Evolutionary conservation across 371 early-diverging fungal genomes (phyloP).

Genomic region (Chytridiales sp.): DNA sequence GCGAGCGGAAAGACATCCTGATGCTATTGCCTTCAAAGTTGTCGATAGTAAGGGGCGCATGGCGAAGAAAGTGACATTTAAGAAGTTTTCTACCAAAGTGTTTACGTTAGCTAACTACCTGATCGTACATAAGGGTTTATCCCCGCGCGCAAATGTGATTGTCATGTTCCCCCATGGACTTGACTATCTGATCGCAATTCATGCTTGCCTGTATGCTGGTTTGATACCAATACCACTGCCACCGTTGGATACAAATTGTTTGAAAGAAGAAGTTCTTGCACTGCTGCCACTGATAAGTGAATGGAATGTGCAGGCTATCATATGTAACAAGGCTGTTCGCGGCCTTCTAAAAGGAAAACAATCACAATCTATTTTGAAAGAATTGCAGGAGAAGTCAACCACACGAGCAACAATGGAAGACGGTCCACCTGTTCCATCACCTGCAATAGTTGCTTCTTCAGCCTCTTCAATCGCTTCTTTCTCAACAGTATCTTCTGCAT

Average conservation of each 20-base stretch:
- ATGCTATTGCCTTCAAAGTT: slow-evolving; percentile 60
- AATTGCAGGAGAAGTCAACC: slow-evolving; percentile 6
- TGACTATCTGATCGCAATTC: slow-evolving; percentile 72
- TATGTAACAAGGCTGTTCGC: slow-evolving; percentile 66
- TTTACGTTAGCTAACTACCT: slow-evolving; percentile 65
- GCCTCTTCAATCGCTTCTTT: slow-evolving; percentile 1
- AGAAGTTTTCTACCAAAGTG: slow-evolving; percentile 68
- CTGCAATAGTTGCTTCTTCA: not conserved
- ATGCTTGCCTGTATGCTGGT: slow-evolving; percentile 79
- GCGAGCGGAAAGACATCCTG: slow-evolving; percentile 17
- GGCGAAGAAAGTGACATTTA: slow-evolving; percentile 64
- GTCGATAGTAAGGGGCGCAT: slow-evolving; percentile 63
- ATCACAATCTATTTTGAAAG: slow-evolving; percentile 34
- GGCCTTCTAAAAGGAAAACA: slow-evolving; percentile 61
- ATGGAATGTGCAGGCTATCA: slow-evolving; percentile 54
- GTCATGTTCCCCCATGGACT: slow-evolving; percentile 69
- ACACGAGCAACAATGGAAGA: slow-evolving; percentile 4
- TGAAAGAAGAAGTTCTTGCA: slow-evolving; percentile 67
- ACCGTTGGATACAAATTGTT: slow-evolving; percentile 61
- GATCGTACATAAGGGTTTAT: slow-evolving; percentile 54
- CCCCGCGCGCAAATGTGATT: slow-evolving; percentile 61
- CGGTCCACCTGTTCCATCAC: not conserved
- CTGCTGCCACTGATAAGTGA: slow-evolving; percentile 62
- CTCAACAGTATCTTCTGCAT: slow-evolving; percentile 31
- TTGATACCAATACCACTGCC: slow-evolving; percentile 71